phyloP scores from a whole-genome alignment of 2,329 filamentous ascomycete genomes.

The Fusarium subglutinans region DNA sequence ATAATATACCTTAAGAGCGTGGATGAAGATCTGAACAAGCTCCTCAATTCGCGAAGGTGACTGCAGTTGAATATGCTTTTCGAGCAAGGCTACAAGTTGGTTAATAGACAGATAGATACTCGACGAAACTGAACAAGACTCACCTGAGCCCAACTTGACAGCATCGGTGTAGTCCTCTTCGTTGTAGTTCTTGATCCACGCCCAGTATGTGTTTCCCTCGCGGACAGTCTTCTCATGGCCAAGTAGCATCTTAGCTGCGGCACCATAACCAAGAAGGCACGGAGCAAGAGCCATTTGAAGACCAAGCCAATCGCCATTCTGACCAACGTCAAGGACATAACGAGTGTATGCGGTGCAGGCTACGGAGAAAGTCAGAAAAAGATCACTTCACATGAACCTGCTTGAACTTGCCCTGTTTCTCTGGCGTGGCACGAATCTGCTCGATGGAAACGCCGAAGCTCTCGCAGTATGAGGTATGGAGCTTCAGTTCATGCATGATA shows the following conservation, averaged over 20 bases:
- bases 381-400: not conserved
- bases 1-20: constrained; percentile 77
- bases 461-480: constrained; percentile 86
- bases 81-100: constrained; percentile 70
- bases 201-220: constrained; percentile 80
- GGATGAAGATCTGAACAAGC: constrained; percentile 83
- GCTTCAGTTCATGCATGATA: constrained; percentile 79
- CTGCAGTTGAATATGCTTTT: constrained; percentile 76
- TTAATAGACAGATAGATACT: not conserved
- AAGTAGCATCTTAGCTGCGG: constrained; percentile 77
- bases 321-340: constrained; percentile 89
- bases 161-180: constrained; percentile 81
- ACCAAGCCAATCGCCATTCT: constrained; percentile 87
- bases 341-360: constrained; percentile 85
- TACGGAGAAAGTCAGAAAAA: constrained; percentile 27
- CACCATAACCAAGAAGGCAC: constrained; percentile 88
- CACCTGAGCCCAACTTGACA: constrained; percentile 75
- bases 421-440: constrained; percentile 77
- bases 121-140: constrained; percentile 37
- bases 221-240: constrained; percentile 68
- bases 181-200: constrained; percentile 91
- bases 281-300: constrained; percentile 86
- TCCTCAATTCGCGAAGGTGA: constrained; percentile 82
- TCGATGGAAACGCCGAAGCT: constrained; percentile 79
- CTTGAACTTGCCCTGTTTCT: constrained; percentile 72